Conservation (phyloP, 163 green algal species). For the Chloroidium sp. region DNA sequence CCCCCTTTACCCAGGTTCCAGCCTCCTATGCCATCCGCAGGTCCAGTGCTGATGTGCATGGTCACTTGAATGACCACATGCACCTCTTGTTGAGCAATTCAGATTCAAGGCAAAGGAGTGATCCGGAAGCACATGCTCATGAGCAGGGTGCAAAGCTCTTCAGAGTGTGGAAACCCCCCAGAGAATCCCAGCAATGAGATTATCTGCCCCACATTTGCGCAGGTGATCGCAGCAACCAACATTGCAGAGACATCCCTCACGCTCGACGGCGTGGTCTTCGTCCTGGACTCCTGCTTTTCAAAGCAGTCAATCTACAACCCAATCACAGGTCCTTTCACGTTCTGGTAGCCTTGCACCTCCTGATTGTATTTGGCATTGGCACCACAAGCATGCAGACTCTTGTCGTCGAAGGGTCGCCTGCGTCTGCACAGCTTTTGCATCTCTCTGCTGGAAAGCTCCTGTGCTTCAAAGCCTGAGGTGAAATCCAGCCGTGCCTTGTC, state of each 20-base stretch:
- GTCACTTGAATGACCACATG: too few species aligned
- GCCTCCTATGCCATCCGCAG: not conserved
- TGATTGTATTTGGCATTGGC: not conserved
- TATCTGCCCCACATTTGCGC: not conserved
- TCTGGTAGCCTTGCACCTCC: not conserved
- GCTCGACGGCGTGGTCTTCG: slow-evolving; percentile 77
- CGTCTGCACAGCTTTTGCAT: too few species aligned
- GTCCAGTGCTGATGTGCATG: too few species aligned
- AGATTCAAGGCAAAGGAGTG: too few species aligned
- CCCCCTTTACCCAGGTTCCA: not conserved
- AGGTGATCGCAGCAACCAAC: slow-evolving; percentile 85
- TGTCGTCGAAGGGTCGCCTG: not conserved
- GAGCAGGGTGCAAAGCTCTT: too few species aligned
- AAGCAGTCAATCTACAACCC: slow-evolving; percentile 81
- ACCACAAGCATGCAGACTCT: not conserved
- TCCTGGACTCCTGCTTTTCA: slow-evolving; percentile 84
- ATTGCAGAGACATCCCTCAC: slow-evolving; percentile 88
- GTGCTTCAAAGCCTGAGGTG: too few species aligned
- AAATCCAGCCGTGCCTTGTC: too few species aligned
- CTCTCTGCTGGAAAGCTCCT: too few species aligned
- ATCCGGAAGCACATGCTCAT: too few species aligned
- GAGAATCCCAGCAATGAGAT: not conserved
- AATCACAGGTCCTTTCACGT: slow-evolving; percentile 1
- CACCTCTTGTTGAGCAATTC: not conserved
- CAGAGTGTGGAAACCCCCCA: too few species aligned